Evolutionary conservation across 2,329 filamentous ascomycete species (phyloP), one percentile per base, ranked within the genome.

Genomic region (Huntiella bhutanensis): DNA sequence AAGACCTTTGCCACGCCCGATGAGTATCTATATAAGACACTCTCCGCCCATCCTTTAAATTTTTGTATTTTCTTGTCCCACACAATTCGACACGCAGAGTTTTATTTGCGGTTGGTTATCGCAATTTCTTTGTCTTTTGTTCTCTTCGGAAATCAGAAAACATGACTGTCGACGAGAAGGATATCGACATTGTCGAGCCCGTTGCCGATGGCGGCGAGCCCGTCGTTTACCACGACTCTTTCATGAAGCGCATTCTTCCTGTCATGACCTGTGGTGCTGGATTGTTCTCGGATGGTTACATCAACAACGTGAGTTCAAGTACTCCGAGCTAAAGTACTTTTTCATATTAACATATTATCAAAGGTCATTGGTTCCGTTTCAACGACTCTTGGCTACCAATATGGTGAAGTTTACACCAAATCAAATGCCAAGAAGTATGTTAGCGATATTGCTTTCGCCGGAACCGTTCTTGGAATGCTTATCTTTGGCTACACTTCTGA

Each of bases 221-320:
- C 7, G 22, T 32, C 17, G 40, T 40, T 3, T 38, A 38, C 3
- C 15, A 17, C 15, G 51, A 51, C 35, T 35, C 35, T 28, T 51
- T 48, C 39, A 22, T 35, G 32, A 38, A 48, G 15, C 33, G 35
- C 11, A 35, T 47, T 12, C 41, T 72, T 70, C 84, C 86, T 11
- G 81, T 85, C 1, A 79, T 94, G 54, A 86, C 86, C 38, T 93
- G 85, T 57, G 87, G 87, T 52, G 82, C 86, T 44, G 87, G 87
- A 55, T 69, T 94, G 2, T 94, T 94, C 62, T 86, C 80, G 17
- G 87, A 94, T 60, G 87, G 87, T 12, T 94, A 94, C 60, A 74
- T 94, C 58, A 92, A 93, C 62, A 85, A 83, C 56, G 82, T 85
- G 63, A 55, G 64, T 39, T 15, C 22, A 28, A 28, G 3, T 28